Conservation (phyloP, 805 yeast genomes). For the Grigorovia humatica region DNA sequence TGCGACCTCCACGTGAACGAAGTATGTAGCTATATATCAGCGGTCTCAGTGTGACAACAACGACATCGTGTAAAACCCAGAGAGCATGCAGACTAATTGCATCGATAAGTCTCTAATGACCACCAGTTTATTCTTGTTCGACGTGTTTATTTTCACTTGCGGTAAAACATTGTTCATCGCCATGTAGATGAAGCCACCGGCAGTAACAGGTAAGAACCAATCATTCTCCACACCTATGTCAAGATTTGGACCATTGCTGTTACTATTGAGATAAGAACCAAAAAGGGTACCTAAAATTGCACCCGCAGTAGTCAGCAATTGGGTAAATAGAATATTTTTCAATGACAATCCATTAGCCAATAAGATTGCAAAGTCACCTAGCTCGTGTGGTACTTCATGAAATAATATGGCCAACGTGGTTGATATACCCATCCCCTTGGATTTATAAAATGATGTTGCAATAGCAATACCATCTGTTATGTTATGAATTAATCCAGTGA, state of each 20-base stretch:
- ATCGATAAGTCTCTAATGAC: neutral
- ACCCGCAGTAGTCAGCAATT: conserved; percentile 54
- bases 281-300: conserved; percentile 55
- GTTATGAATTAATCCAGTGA: conserved; percentile 66
- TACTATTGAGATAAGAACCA: conserved; percentile 46
- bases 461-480: conserved; percentile 71
- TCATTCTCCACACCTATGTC: conserved; percentile 22
- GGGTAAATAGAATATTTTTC: conserved; percentile 56
- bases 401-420: conserved; percentile 62
- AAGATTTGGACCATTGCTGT: neutral
- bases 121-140: neutral
- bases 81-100: neutral
- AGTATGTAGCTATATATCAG: neutral
- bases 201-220: conserved; percentile 56
- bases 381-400: conserved; percentile 75
- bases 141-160: conserved; percentile 31
- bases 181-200: conserved; percentile 67
- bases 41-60: neutral
- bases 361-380: conserved; percentile 69
- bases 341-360: conserved; percentile 55
- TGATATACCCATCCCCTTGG: conserved; percentile 51
- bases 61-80: conserved; percentile 1
- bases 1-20: too few relatives aligned
- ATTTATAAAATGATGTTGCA: conserved; percentile 56
- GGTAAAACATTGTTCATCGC: conserved; percentile 72